Evolutionary conservation across 1,284 basidiomycete genomes (phyloP).

Genomic region (Rhodotorula sp.): DNA sequence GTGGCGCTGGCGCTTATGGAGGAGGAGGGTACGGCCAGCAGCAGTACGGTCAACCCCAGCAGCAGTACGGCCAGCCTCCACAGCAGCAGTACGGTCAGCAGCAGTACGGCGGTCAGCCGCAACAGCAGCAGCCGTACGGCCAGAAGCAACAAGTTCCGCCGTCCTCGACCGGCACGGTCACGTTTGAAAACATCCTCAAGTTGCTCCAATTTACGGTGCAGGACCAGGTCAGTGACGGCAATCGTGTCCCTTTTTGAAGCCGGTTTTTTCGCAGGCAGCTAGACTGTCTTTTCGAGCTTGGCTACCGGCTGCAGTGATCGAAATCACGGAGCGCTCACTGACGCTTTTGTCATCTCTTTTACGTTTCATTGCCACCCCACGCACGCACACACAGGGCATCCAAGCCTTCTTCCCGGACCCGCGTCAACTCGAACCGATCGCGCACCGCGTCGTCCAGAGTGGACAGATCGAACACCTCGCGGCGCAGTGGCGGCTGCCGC

Average conservation of each 20-base stretch:
- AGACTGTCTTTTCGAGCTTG: neutral
- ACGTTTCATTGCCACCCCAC: neutral
- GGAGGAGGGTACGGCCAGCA: slow-evolving; percentile 3
- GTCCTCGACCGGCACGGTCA: neutral
- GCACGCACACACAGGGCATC: neutral
- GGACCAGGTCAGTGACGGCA: slow-evolving; percentile 2
- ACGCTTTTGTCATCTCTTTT: neutral
- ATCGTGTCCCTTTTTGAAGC: slow-evolving; percentile 44
- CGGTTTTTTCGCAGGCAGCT: neutral
- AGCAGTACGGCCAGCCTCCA: slow-evolving; percentile 5
- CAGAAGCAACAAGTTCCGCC: slow-evolving; percentile 11
- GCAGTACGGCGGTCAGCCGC: neutral
- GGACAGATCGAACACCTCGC: slow-evolving; percentile 51
- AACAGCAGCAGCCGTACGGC: no score
- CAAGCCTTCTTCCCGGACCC: slow-evolving; percentile 25
- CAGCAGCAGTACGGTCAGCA: neutral
- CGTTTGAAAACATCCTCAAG: slow-evolving; percentile 18
- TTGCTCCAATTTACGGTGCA: slow-evolving; percentile 12
- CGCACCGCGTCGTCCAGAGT: slow-evolving; percentile 49
- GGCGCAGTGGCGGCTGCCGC: slow-evolving; percentile 52
- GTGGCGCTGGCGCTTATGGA: no score
- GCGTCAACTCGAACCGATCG: slow-evolving; percentile 51
- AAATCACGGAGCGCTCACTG: neutral
- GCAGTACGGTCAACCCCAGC: slow-evolving; percentile 9
- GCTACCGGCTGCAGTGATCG: no score